phyloP scores from a whole-genome alignment of 768 basidiomycete species.

The Boletellus emodensis region DNA sequence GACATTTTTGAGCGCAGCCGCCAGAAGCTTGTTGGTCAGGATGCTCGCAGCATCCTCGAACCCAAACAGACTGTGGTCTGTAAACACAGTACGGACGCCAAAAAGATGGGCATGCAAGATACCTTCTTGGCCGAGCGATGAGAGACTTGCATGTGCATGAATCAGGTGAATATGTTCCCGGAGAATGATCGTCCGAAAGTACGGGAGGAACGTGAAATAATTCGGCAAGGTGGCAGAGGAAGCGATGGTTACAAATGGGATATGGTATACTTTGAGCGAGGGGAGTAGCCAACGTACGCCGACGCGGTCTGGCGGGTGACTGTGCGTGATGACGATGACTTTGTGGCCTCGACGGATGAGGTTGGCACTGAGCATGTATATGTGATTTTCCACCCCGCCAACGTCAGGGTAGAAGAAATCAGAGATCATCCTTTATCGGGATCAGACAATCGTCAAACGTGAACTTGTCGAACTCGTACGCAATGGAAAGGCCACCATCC shows the following conservation, averaged over 20 bases:
- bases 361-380: conserved; percentile 85
- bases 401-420: conserved; percentile 96
- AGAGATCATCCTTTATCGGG: conserved; percentile 71
- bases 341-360: conserved; percentile 84
- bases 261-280: conserved; percentile 88
- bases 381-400: conserved; percentile 96
- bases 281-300: conserved; percentile 89
- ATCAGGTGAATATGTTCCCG: conserved; percentile 84
- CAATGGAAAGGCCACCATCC: conserved; percentile 27
- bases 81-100: conserved; percentile 88
- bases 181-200: conserved; percentile 82
- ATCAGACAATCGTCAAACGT: background rate
- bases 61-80: conserved; percentile 95
- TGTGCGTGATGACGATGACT: conserved; percentile 93
- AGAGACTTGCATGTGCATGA: conserved; percentile 90
- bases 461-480: conserved; percentile 15
- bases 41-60: conserved; percentile 98
- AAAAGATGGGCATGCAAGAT: conserved; percentile 86
- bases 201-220: conserved; percentile 89
- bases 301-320: conserved; percentile 78
- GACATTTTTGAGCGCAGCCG: conserved; percentile 80
- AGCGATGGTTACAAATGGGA: conserved; percentile 84
- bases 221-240: conserved; percentile 94
- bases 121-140: conserved; percentile 87
- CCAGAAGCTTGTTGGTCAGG: conserved; percentile 92